Evolutionary conservation across 805 yeast genomes (phyloP), one percentile per base, ranked within the genome.

Genomic region (Yamadazyma endophytica): DNA sequence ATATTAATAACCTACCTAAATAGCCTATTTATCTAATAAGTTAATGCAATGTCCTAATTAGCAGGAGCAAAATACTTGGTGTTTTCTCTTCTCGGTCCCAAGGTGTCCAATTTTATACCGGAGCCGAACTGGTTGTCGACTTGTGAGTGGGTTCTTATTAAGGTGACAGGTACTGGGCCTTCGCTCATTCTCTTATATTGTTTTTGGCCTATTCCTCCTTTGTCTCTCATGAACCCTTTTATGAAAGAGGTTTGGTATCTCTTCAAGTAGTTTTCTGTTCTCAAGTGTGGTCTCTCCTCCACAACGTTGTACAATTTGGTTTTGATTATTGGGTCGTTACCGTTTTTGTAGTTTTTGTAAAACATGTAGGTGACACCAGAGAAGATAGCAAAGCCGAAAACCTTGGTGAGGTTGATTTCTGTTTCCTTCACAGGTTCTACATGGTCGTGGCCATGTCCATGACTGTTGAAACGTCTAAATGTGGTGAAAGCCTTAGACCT

Each of bases 1-100:
- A n/a, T n/a, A n/a, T n/a, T n/a, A n/a, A n/a, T n/a, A n/a, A n/a
- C n/a, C n/a, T n/a, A n/a, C n/a, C n/a, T n/a, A n/a, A n/a, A n/a
- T n/a, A n/a, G n/a, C n/a, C n/a, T n/a, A n/a, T n/a, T n/a, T n/a
- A n/a, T n/a, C n/a, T n/a, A n/a, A n/a, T n/a, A n/a, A n/a, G n/a
- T n/a, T n/a, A n/a, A n/a, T n/a, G n/a, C n/a, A n/a, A n/a, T n/a
- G n/a, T n/a, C 21, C 21, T 27, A 30, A 17, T 43, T 38, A 17
- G 48, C 37, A 25, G 70, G 70, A 39, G 71, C 69, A 47, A 56
- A 66, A 43, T 53, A 50, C 42, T 55, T 54, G 39, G 56, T 42
- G 46, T 64, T 53, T 48, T 65, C 70, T 44, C 45, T 63, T 61
- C 72, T 64, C 28, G 72, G 71, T 13, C 72, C 71, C 48, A 66